Percentiles rank a stretch among this genome's conserved stretches.
These are phyloP conservation scores for Penicillium janthinellum DNA, from an alignment of 2,329 filamentous ascomycete species.

Conservation along the genomic window DNA sequence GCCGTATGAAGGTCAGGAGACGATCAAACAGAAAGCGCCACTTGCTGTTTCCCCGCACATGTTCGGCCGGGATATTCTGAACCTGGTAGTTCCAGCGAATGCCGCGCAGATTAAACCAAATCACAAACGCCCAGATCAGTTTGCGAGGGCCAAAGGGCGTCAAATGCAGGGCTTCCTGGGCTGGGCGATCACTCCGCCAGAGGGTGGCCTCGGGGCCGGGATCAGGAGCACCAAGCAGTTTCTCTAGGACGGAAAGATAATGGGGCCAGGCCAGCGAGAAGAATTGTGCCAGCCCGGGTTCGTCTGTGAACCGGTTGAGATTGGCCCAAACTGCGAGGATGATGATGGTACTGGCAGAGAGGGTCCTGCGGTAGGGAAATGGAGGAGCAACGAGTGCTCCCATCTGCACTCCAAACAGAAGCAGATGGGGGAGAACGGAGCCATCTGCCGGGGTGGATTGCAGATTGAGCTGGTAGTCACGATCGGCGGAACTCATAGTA, in stretches of 20 bases:
- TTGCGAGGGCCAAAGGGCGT: not conserved
- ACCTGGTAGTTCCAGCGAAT: not conserved
- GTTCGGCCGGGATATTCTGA: not conserved
- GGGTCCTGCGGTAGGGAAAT: not conserved
- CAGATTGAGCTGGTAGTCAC: not conserved
- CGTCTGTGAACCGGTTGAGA: not conserved
- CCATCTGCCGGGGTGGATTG: not conserved
- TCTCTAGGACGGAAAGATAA: not conserved
- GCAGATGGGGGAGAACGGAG: not conserved
- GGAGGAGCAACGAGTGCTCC: not conserved
- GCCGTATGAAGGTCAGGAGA: not conserved
- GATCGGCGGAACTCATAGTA: not conserved
- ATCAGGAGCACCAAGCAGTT: not conserved
- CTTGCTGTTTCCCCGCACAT: not conserved
- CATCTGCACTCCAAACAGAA: not conserved
- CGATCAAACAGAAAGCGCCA: not conserved
- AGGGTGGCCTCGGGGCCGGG: not conserved
- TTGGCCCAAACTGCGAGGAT: not conserved
- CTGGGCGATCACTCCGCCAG: not conserved
- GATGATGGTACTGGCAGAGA: not conserved
- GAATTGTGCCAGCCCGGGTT: not conserved
- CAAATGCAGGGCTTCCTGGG: not conserved
- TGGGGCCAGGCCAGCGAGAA: not conserved
- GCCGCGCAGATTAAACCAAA: not conserved
- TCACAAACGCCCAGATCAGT: not conserved